A percentile compares a stretch with the other conserved stretches of the same genome.
Evolutionary conservation across 2,329 filamentous ascomycete genomes (phyloP).

Genomic region (Rhynchosporium secalis): DNA sequence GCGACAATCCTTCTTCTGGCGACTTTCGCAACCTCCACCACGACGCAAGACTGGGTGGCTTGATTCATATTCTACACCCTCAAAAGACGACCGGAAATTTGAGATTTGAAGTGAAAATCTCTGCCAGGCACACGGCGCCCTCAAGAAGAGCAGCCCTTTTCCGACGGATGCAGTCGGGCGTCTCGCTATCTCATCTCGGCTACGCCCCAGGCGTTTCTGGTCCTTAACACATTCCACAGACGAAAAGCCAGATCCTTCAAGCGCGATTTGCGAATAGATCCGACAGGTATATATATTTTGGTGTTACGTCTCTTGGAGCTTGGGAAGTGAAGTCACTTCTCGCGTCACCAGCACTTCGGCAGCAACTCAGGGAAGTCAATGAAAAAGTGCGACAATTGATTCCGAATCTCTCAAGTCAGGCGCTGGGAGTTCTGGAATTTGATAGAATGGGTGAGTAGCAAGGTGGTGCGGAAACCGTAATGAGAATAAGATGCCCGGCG

Average conservation of each 20-base stretch:
- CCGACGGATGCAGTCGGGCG: constrained; percentile 13
- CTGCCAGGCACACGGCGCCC: neutral
- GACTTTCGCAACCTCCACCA: neutral
- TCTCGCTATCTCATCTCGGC: neutral
- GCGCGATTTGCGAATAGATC: no score
- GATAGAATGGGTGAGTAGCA: no score
- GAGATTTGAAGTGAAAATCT: neutral
- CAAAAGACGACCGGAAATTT: neutral
- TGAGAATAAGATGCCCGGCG: no score
- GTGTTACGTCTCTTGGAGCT: no score
- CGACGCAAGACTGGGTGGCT: neutral
- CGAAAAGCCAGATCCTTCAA: neutral
- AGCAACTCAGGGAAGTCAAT: neutral
- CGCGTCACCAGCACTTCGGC: neutral
- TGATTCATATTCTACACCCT: neutral
- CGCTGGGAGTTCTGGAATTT: neutral
- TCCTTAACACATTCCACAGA: neutral
- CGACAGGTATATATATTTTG: no score
- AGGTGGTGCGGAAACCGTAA: no score
- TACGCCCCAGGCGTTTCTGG: neutral
- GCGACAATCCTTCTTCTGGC: neutral
- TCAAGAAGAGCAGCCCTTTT: neutral
- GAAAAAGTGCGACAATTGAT: neutral
- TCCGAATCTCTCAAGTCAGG: neutral
- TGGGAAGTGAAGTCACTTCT: neutral